phyloP scores from a whole-genome alignment of 2,329 filamentous ascomycete genomes.

The Ceratocystis alfenasii region DNA sequence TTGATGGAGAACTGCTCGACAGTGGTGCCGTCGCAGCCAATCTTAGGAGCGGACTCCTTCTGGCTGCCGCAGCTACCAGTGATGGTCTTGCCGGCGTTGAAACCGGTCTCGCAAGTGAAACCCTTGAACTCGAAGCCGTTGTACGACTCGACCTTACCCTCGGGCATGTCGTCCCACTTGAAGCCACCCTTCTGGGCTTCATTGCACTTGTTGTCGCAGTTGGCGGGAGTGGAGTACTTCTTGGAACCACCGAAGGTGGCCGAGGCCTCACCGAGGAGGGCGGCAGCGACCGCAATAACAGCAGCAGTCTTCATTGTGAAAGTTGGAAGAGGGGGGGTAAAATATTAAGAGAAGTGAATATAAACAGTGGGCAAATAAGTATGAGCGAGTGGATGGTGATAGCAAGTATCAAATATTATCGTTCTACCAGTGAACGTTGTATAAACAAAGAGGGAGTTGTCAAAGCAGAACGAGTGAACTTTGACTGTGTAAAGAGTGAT shows the following conservation, averaged over 20 bases:
- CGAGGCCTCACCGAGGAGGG: constrained; percentile 38
- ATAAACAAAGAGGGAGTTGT: constrained; percentile 23
- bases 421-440: constrained; percentile 23
- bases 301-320: constrained; percentile 40
- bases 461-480: constrained; percentile 22
- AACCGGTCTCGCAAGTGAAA: constrained; percentile 48
- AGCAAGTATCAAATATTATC: constrained; percentile 27
- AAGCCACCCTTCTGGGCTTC: constrained; percentile 58
- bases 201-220: constrained; percentile 67
- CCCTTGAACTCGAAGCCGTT: constrained; percentile 63
- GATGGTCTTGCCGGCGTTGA: constrained; percentile 49
- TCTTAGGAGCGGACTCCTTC: constrained; percentile 42
- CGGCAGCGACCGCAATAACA: constrained; percentile 38
- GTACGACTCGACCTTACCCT: constrained; percentile 53
- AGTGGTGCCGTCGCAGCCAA: constrained; percentile 39
- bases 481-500: constrained; percentile 20
- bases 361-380: constrained; percentile 27
- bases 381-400: constrained; percentile 28
- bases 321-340: constrained; percentile 24
- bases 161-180: constrained; percentile 52
- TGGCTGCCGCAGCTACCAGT: constrained; percentile 41
- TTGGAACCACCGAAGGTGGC: constrained; percentile 33
- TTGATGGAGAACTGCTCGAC: constrained; percentile 60
- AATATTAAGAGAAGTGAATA: constrained; percentile 22
- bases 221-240: constrained; percentile 54